Evolutionary conservation across 345 rosid genomes (phyloP).

Genomic region (Odontarrhena argentea): DNA sequence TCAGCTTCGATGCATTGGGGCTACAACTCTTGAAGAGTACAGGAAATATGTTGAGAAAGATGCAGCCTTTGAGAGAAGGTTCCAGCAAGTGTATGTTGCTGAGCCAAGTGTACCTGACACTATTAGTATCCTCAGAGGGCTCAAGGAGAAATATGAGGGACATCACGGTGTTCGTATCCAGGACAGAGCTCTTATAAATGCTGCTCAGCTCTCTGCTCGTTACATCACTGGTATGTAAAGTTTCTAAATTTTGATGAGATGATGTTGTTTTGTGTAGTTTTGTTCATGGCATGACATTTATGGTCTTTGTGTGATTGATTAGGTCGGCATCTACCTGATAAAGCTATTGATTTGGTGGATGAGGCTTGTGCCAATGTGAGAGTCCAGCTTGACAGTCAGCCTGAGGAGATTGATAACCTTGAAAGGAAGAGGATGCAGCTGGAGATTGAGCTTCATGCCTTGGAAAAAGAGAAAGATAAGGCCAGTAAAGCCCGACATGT

Average conservation of each 20-base stretch:
- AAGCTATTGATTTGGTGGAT: slow-evolving; percentile 92
- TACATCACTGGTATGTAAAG: slow-evolving; percentile 73
- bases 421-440: slow-evolving; percentile 86
- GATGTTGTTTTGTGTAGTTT: background rate
- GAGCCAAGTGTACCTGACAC: slow-evolving; percentile 90
- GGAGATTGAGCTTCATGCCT: slow-evolving; percentile 86
- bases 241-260: background rate
- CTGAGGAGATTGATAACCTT: slow-evolving; percentile 90
- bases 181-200: slow-evolving; percentile 81
- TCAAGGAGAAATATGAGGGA: slow-evolving; percentile 91
- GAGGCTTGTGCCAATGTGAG: slow-evolving; percentile 96
- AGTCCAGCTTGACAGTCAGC: slow-evolving; percentile 97
- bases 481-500: slow-evolving; percentile 85
- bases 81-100: slow-evolving; percentile 89
- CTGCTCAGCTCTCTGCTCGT: slow-evolving; percentile 88
- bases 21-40: slow-evolving; percentile 92
- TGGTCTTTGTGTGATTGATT: background rate
- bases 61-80: slow-evolving; percentile 92
- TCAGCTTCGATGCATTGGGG: slow-evolving; percentile 90
- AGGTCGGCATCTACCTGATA: slow-evolving; percentile 93
- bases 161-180: slow-evolving; percentile 93
- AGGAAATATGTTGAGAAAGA: slow-evolving; percentile 97
- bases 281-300: slow-evolving; percentile 26
- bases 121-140: slow-evolving; percentile 81
- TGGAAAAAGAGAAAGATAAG: slow-evolving; percentile 92